These are phyloP conservation scores for Drosera spatulata DNA, from an alignment of 179 eudicot species.

Conservation along the genomic window DNA sequence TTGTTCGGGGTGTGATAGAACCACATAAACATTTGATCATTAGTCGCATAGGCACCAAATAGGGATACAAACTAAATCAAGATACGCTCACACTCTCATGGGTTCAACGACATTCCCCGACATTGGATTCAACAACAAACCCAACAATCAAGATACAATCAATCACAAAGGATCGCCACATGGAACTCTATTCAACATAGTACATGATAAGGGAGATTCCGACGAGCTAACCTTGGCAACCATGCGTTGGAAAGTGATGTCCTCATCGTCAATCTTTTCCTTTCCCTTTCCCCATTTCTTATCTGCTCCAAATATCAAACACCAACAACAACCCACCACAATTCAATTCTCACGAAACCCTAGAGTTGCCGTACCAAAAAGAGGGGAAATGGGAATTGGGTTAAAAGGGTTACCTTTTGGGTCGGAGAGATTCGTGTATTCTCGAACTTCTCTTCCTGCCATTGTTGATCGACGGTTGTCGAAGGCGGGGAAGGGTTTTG, in stretches of 20 bases:
- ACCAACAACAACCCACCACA: too few species aligned
- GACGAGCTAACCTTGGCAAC: conserved; percentile 93
- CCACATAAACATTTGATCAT: too few species aligned
- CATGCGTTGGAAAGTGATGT: conserved; percentile 90
- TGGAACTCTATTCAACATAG: too few species aligned
- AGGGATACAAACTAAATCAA: too few species aligned
- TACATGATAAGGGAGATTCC: conserved; percentile 9
- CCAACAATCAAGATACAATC: not conserved
- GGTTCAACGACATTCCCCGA: too few species aligned
- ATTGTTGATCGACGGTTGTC: conserved; percentile 9
- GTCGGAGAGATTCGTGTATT: conserved; percentile 85
- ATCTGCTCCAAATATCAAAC: conserved; percentile 23
- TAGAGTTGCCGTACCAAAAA: too few species aligned
- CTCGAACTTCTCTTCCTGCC: conserved; percentile 92
- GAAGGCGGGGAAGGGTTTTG: too few species aligned
- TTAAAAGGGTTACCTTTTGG: conserved; percentile 51
- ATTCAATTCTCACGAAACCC: too few species aligned
- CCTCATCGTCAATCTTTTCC: conserved; percentile 85
- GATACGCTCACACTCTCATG: too few species aligned
- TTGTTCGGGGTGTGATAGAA: too few species aligned
- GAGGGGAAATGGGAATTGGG: not conserved
- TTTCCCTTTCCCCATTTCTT: conserved; percentile 82
- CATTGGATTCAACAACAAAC: too few species aligned
- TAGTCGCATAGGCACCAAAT: too few species aligned
- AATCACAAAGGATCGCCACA: not conserved